Percentiles rank a stretch among this genome's conserved stretches.
Evolutionary conservation across 805 yeast species (phyloP).

Genomic region (Wickerhamiella domercqiae): DNA sequence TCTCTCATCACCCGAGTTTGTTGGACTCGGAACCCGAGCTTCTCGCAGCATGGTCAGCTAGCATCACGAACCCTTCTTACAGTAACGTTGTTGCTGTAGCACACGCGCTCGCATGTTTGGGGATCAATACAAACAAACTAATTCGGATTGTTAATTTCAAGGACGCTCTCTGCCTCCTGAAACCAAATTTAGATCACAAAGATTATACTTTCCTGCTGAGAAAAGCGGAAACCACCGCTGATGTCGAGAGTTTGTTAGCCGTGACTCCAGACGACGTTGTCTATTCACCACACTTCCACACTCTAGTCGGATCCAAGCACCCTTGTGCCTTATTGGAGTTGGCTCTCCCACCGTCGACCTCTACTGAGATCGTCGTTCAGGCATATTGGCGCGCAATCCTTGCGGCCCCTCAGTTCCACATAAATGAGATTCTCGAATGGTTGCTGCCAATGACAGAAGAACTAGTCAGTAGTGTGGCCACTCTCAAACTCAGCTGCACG

Average conservation of each 20-base stretch:
- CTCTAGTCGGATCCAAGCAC: conserved; percentile 8
- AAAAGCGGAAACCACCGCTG: background rate
- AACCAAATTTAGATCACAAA: background rate
- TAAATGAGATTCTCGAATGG: conserved; percentile 7
- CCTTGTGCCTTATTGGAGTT: conserved; percentile 7
- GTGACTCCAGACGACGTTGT: conserved; percentile 4
- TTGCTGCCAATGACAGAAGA: conserved; percentile 8
- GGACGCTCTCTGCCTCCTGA: background rate
- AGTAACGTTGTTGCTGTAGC: background rate
- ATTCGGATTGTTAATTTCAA: background rate
- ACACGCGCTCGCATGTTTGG: background rate
- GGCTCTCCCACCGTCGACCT: conserved; percentile 6
- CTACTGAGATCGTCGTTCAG: conserved; percentile 2
- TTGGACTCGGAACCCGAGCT: conserved; percentile 3
- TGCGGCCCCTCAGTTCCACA: background rate
- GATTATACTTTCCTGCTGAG: background rate
- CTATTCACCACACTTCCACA: conserved; percentile 8
- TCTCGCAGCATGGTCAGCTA: conserved; percentile 5
- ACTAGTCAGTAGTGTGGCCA: background rate
- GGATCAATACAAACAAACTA: background rate
- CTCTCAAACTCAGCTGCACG: background rate
- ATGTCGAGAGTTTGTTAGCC: conserved; percentile 1
- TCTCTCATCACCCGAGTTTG: conserved; percentile 3
- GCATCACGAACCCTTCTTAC: background rate
- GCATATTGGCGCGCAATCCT: conserved; percentile 9